Conservation (phyloP, 352 stramenopile genomes). For the Globisporangium mamillatum region DNA sequence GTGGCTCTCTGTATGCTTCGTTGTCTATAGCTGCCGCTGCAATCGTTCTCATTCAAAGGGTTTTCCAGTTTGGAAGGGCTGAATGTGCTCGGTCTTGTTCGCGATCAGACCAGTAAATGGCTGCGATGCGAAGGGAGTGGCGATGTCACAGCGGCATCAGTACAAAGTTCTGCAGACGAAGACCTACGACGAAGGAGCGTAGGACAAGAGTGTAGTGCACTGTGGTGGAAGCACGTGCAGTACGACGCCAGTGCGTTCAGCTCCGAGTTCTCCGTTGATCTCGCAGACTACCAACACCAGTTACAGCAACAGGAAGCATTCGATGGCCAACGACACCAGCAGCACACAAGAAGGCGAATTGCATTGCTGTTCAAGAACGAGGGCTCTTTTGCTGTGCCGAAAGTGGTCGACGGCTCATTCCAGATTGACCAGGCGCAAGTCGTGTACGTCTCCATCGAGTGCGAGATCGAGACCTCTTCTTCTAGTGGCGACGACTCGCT, state of each 20-base stretch:
- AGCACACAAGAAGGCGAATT: constrained; percentile 12
- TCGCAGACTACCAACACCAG: constrained; percentile 13
- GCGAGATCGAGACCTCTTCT: constrained; percentile 6
- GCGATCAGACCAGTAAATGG: constrained; percentile 28
- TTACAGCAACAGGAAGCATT: neutral
- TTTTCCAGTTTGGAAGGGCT: constrained; percentile 41
- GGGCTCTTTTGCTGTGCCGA: constrained; percentile 20
- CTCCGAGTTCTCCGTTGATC: constrained; percentile 40
- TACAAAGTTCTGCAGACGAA: neutral
- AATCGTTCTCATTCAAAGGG: constrained; percentile 47
- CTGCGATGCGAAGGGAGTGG: constrained; percentile 17
- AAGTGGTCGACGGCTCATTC: constrained; percentile 33
- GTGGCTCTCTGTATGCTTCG: neutral
- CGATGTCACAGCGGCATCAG: neutral
- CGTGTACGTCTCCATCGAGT: constrained; percentile 16
- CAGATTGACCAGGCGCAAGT: constrained; percentile 26
- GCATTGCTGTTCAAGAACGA: constrained; percentile 44
- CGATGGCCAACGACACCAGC: neutral
- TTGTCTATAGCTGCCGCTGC: constrained; percentile 41
- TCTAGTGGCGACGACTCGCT: neutral
- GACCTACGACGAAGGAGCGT: neutral
- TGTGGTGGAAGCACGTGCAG: constrained; percentile 55
- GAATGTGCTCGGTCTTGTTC: constrained; percentile 23
- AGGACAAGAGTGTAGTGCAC: constrained; percentile 26
- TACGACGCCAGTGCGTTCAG: constrained; percentile 34